phyloP scores from a whole-genome alignment of 306 rosid genomes.

The Vicia faba region DNA sequence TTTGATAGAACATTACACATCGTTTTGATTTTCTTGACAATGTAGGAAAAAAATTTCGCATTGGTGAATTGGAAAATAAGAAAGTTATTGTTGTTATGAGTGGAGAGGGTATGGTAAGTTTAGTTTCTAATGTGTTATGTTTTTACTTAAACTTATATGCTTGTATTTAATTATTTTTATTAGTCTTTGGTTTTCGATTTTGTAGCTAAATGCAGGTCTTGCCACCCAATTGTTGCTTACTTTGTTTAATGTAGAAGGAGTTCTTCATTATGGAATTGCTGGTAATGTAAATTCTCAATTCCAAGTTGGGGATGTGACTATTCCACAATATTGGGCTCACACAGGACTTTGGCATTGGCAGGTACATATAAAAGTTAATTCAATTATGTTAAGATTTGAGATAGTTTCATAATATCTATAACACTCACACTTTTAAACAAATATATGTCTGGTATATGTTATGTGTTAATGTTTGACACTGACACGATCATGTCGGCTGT shows the following conservation, averaged over 20 bases:
- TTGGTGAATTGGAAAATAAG: slow-evolving; percentile 56
- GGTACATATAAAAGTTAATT: slow-evolving; percentile 39
- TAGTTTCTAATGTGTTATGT: not conserved
- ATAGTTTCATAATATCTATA: not conserved
- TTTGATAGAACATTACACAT: not conserved
- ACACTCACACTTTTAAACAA: no score
- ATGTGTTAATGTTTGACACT: no score
- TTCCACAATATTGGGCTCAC: slow-evolving; percentile 81
- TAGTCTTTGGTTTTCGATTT: slow-evolving; percentile 12
- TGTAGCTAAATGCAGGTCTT: slow-evolving; percentile 71
- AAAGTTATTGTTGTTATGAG: slow-evolving; percentile 64
- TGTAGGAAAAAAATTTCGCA: slow-evolving; percentile 69
- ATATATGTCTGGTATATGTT: no score
- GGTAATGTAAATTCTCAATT: slow-evolving; percentile 74
- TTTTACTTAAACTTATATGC: not conserved
- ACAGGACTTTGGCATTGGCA: slow-evolving; percentile 87
- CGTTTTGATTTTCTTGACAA: not conserved
- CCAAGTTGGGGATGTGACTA: slow-evolving; percentile 74
- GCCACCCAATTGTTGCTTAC: slow-evolving; percentile 63
- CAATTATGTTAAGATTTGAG: not conserved
- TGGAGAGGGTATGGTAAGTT: slow-evolving; percentile 69
- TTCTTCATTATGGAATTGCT: slow-evolving; percentile 73
- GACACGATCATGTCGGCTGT: no score
- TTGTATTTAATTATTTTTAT: not conserved
- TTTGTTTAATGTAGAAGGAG: slow-evolving; percentile 60